Percentiles rank a stretch among this genome's conserved stretches.
Conservation (phyloP, 192 early-diverging fungal genomes). For the Rhizoclosmatium globosum region DNA sequence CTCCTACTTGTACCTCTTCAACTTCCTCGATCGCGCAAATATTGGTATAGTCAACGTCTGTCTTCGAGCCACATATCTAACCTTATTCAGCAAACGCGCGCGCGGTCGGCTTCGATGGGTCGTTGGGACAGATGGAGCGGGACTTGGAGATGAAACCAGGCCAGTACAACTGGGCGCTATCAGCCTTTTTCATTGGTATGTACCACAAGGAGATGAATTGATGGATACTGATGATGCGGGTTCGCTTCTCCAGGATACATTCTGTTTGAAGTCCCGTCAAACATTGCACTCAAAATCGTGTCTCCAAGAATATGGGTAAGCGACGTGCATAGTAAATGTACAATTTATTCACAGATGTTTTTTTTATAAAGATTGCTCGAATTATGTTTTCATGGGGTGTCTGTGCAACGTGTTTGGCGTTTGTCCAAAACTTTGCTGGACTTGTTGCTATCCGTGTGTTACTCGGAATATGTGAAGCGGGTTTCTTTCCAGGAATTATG, state of each 20-base stretch:
- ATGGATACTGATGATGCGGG: slow-evolving; percentile 20
- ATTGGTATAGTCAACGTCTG: slow-evolving; percentile 2
- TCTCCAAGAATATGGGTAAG: slow-evolving; percentile 62
- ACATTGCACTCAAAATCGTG: slow-evolving; percentile 72
- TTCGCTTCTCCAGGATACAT: slow-evolving; percentile 58
- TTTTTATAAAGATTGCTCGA: slow-evolving; percentile 32
- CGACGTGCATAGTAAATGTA: too few relatives aligned
- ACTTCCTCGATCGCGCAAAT: slow-evolving; percentile 43
- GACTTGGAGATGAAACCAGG: slow-evolving; percentile 36
- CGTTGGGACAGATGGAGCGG: slow-evolving; percentile 19
- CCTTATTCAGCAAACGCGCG: slow-evolving; percentile 1
- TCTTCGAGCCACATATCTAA: background rate
- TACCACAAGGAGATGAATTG: background rate
- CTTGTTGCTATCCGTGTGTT: slow-evolving; percentile 49
- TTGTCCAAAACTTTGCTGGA: slow-evolving; percentile 62
- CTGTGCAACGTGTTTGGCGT: slow-evolving; percentile 69
- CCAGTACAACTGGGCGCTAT: slow-evolving; percentile 69
- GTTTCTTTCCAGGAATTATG: slow-evolving; percentile 75
- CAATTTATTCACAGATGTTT: slow-evolving; percentile 22
- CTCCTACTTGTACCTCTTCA: slow-evolving; percentile 33
- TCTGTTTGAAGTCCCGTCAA: slow-evolving; percentile 82
- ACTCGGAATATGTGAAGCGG: slow-evolving; percentile 70
- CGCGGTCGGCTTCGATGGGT: slow-evolving; percentile 6
- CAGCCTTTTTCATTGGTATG: slow-evolving; percentile 72
- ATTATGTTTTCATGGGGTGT: slow-evolving; percentile 68